Conservation (phyloP, 805 yeast species). For the Wickerhamiella kazuoi region DNA sequence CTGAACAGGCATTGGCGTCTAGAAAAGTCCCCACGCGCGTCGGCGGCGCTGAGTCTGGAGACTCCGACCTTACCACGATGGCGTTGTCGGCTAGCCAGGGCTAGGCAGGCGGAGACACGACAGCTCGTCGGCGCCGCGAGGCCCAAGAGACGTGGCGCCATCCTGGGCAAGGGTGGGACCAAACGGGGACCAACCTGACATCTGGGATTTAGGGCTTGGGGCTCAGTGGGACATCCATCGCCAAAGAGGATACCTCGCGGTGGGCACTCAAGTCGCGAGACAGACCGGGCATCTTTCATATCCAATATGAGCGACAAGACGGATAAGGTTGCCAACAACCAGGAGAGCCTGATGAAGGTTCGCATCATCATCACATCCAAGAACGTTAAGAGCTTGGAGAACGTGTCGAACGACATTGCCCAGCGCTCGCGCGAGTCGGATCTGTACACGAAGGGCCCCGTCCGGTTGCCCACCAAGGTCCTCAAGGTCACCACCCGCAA, state of each 20-base stretch:
- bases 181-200: no score
- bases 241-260: no score
- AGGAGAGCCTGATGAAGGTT: constrained; percentile 81
- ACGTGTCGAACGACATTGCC: constrained; percentile 80
- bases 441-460: constrained; percentile 90
- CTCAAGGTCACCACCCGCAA: constrained; percentile 98
- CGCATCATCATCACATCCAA: constrained; percentile 98
- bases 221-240: background rate
- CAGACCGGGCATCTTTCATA: background rate
- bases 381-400: constrained; percentile 96
- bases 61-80: no score
- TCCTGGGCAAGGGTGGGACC: no score
- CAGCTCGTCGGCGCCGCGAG: no score
- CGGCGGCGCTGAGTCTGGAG: no score
- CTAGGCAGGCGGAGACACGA: no score
- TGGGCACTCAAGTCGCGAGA: background rate
- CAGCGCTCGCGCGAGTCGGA: constrained; percentile 67
- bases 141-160: no score
- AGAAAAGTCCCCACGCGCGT: no score
- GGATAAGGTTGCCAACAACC: constrained; percentile 64
- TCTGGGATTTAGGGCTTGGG: no score
- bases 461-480: constrained; percentile 98
- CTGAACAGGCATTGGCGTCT: no score
- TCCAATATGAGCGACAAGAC: constrained; percentile 31
- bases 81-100: no score